Conservation (phyloP, 768 basidiomycete species). For the Suillus cothurnatus region DNA sequence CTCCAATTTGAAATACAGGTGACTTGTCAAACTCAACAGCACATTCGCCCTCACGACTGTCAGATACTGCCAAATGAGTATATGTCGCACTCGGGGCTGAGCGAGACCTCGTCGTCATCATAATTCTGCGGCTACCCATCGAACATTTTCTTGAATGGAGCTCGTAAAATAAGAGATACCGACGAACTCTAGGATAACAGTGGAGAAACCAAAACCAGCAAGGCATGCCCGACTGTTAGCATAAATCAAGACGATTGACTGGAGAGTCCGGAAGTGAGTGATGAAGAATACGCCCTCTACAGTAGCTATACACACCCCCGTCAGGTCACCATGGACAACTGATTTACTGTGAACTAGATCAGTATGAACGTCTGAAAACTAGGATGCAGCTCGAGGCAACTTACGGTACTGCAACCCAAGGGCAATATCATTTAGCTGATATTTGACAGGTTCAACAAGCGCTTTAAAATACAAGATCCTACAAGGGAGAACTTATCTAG, state of each 20-base stretch:
- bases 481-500: neutral
- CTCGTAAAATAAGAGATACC: constrained; percentile 17
- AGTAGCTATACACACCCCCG: neutral
- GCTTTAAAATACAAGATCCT: neutral
- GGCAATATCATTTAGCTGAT: neutral
- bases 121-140: neutral
- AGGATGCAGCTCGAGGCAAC: neutral
- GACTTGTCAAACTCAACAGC: too few species aligned
- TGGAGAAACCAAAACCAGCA: constrained; percentile 39
- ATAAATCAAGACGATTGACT: constrained; percentile 20
- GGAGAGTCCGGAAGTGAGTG: neutral
- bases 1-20: neutral
- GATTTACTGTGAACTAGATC: neutral
- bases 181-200: constrained; percentile 36
- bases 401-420: neutral
- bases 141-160: neutral
- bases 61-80: neutral
- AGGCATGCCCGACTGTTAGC: neutral
- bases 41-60: too few species aligned
- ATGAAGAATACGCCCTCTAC: too few species aligned
- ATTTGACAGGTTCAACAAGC: too few species aligned
- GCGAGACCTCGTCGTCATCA: neutral
- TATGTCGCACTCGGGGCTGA: neutral
- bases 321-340: neutral
- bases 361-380: neutral